These are phyloP conservation scores for Micractinium conductrix DNA, from an alignment of 139 green algal species.

Conservation along the genomic window DNA sequence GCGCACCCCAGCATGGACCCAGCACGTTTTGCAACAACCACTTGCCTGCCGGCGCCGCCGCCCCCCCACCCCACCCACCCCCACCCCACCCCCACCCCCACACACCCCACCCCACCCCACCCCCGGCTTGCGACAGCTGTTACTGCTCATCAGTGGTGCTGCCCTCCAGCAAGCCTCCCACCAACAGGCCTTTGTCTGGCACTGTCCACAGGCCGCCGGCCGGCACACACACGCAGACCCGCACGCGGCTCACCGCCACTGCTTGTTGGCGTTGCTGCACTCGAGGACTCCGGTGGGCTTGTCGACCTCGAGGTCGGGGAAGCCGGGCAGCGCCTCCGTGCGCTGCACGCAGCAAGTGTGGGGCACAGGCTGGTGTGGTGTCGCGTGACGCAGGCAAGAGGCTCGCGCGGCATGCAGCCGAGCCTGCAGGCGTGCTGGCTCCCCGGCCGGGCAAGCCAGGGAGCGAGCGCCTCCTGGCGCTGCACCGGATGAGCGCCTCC, in stretches of 20 bases:
- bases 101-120: no score
- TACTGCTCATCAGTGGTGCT: neutral
- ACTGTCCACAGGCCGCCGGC: no score
- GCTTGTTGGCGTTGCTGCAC: slow-evolving; percentile 11
- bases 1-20: no score
- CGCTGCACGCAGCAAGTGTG: neutral
- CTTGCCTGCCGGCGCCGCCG: no score
- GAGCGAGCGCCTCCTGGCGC: no score
- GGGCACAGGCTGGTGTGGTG: neutral
- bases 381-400: neutral
- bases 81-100: no score
- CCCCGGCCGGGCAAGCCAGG: no score
- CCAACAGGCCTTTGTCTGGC: no score
- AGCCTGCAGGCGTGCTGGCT: no score
- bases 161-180: neutral
- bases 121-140: neutral
- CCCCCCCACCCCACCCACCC: no score
- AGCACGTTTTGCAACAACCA: neutral
- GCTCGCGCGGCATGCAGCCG: neutral
- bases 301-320: neutral
- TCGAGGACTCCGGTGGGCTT: slow-evolving; percentile 13
- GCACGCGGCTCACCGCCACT: slow-evolving; percentile 13
- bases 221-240: neutral
- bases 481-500: no score
- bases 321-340: neutral